A percentile compares a stretch with the other conserved stretches of the same genome.
phyloP scores from a whole-genome alignment of 2,329 filamentous ascomycete species.

The Pseudogymnoascus sp. region DNA sequence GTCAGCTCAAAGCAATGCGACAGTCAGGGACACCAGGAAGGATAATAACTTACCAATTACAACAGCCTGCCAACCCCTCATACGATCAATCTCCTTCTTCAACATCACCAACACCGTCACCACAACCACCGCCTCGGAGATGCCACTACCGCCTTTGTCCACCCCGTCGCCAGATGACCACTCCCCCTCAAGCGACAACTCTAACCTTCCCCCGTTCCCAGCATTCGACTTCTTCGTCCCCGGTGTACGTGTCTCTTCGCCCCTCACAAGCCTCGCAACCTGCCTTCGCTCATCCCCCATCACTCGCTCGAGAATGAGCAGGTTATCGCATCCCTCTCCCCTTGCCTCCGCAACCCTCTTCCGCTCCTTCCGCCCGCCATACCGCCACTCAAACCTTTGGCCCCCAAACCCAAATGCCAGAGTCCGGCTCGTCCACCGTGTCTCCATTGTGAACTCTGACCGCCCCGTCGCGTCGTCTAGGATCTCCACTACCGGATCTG shows the following conservation, averaged over 20 bases:
- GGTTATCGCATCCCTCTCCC: conserved; percentile 40
- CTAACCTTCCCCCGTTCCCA: conserved; percentile 45
- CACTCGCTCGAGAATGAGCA: conserved; percentile 46
- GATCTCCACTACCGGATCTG: conserved; percentile 40
- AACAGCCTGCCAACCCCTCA: conserved; percentile 44
- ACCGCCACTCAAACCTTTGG: conserved; percentile 50
- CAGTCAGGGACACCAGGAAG: background rate
- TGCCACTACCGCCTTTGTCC: conserved; percentile 28
- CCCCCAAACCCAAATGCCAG: conserved; percentile 38
- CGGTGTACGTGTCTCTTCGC: conserved; percentile 32
- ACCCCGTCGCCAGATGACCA: conserved; percentile 32
- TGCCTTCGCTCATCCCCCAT: conserved; percentile 16
- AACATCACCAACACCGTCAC: conserved; percentile 54
- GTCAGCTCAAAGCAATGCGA: background rate
- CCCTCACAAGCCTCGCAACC: conserved; percentile 40
- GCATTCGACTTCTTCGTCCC: conserved; percentile 33
- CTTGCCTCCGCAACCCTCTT: conserved; percentile 33
- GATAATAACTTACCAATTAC: conserved; percentile 29
- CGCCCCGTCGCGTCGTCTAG: background rate
- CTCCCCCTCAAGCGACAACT: conserved; percentile 34
- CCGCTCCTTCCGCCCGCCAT: conserved; percentile 42
- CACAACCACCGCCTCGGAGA: conserved; percentile 47
- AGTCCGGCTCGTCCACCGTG: conserved; percentile 38
- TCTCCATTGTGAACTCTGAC: conserved; percentile 26
- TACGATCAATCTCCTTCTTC: conserved; percentile 55